Conservation (phyloP, 2,329 filamentous ascomycete genomes). For the Lizonia empirigonia region DNA sequence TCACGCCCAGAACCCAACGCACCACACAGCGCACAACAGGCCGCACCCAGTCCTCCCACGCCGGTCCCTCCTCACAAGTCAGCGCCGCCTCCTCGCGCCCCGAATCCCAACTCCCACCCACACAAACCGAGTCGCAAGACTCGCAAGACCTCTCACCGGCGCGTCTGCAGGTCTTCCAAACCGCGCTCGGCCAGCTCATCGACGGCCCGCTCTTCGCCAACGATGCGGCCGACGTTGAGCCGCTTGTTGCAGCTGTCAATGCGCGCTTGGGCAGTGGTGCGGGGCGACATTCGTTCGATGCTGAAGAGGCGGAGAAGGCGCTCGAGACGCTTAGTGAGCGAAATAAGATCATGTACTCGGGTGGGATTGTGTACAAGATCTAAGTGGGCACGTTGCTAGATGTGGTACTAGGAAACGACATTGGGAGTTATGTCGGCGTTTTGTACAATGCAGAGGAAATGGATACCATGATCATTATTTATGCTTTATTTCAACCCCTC, state of each 20-base stretch:
- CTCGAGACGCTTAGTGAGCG: constrained; percentile 78
- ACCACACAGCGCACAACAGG: constrained; percentile 50
- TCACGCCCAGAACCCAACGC: constrained; percentile 57
- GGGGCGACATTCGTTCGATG: constrained; percentile 66
- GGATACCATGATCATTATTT: neutral
- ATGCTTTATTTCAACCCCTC: no score
- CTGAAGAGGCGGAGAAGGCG: constrained; percentile 75
- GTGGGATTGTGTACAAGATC: constrained; percentile 58
- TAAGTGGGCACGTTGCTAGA: constrained; percentile 26
- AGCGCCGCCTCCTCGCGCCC: constrained; percentile 82
- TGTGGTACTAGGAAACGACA: no score
- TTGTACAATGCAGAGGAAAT: neutral
- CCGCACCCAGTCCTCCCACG: constrained; percentile 40
- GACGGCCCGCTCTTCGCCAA: constrained; percentile 83
- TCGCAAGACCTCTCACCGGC: constrained; percentile 61
- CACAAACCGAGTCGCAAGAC: constrained; percentile 53
- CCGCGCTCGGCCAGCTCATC: constrained; percentile 80
- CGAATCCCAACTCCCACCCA: constrained; percentile 69
- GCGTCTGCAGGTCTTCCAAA: constrained; percentile 76
- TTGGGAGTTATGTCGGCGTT: neutral
- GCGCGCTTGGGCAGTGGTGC: constrained; percentile 64
- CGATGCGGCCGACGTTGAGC: constrained; percentile 77
- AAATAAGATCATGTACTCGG: constrained; percentile 82
- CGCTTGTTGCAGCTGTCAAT: constrained; percentile 81
- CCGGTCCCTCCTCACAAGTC: constrained; percentile 60